phyloP scores from a whole-genome alignment of 2,329 filamentous ascomycete genomes.

The Aspergillus neotritici region DNA sequence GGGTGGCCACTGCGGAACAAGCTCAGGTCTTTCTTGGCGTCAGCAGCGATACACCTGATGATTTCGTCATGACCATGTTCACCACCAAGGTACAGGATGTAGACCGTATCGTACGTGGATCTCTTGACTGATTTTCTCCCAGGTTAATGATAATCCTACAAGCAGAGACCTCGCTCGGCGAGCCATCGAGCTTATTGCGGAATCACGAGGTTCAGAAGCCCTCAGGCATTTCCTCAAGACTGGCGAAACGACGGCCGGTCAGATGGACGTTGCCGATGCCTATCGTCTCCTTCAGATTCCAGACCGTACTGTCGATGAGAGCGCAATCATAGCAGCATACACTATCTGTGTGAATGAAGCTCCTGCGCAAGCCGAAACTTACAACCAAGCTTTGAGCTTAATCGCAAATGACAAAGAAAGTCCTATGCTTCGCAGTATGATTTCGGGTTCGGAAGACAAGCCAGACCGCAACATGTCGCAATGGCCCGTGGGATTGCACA shows the following conservation, averaged over 20 bases:
- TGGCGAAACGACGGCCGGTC: constrained; percentile 44
- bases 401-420: constrained; percentile 43
- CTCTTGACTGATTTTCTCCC: not conserved
- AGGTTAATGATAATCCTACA: constrained; percentile 49
- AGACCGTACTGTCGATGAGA: constrained; percentile 49
- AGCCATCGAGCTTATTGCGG: constrained; percentile 56
- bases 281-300: constrained; percentile 48
- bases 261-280: constrained; percentile 54
- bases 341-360: constrained; percentile 43
- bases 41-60: constrained; percentile 46
- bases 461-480: constrained; percentile 37
- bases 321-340: constrained; percentile 46
- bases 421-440: constrained; percentile 28
- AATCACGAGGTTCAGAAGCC: constrained; percentile 50
- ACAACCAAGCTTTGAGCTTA: constrained; percentile 44
- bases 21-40: constrained; percentile 59
- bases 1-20: constrained; percentile 57
- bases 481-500: constrained; percentile 79
- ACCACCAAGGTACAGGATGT: constrained; percentile 46
- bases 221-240: constrained; percentile 51
- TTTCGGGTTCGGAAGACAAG: constrained; percentile 26
- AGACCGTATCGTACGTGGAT: constrained; percentile 6
- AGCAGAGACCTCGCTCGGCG: constrained; percentile 48
- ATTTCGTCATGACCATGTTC: constrained; percentile 54
- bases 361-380: constrained; percentile 41